Conservation (phyloP, 164 flowering plant genomes). For the Vitis rupestris region DNA sequence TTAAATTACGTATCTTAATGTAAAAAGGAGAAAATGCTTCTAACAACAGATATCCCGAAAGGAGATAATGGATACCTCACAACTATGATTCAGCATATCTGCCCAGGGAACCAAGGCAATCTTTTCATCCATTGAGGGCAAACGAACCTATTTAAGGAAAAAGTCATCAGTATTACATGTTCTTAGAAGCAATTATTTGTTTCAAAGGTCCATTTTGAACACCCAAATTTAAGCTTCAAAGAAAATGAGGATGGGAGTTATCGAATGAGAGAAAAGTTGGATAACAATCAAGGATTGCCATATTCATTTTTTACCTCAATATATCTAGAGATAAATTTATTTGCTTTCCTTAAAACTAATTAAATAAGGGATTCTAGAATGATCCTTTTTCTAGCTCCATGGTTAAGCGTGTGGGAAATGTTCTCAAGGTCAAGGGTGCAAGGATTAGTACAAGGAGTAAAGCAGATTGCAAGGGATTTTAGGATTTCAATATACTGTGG, state of each 20-base stretch:
- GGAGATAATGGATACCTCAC: slow-evolving; percentile 54
- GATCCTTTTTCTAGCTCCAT: not conserved
- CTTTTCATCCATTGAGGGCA: slow-evolving; percentile 89
- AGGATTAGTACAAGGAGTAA: not conserved
- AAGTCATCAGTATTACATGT: not conserved
- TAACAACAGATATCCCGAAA: not conserved
- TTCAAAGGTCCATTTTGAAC: not conserved
- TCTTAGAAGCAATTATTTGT: not conserved
- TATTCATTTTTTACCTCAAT: not conserved
- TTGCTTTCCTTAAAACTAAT: not conserved
- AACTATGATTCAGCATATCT: slow-evolving; percentile 96
- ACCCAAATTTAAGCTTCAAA: not conserved
- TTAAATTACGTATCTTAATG: not conserved
- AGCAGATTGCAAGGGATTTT: not conserved
- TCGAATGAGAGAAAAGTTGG: not conserved
- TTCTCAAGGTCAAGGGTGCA: not conserved
- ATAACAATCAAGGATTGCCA: not conserved
- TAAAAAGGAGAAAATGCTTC: not conserved
- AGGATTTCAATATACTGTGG: not conserved
- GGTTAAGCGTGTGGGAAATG: not conserved
- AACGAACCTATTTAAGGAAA: slow-evolving; percentile 56
- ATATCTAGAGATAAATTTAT: not conserved
- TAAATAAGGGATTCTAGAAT: not conserved
- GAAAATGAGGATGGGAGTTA: not conserved
- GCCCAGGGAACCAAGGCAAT: slow-evolving; percentile 99